Conservation (phyloP, 495 filamentous ascomycete genomes). For the Neurospora sp. region DNA sequence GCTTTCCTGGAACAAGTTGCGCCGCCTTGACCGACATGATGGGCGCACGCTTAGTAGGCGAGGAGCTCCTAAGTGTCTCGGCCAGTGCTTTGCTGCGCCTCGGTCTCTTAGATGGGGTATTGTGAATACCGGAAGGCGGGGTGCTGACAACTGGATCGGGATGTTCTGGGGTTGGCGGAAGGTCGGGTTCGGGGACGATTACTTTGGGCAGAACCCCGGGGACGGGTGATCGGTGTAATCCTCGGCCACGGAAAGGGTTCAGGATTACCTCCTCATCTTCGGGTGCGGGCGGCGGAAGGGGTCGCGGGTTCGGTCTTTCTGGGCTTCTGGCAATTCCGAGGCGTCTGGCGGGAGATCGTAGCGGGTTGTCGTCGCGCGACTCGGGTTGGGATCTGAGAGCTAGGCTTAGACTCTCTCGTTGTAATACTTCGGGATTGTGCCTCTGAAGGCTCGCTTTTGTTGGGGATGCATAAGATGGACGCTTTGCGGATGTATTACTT, state of each 20-base stretch:
- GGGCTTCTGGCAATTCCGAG: slow-evolving; percentile 15
- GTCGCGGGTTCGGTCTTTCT: slow-evolving; percentile 25
- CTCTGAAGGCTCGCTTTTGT: slow-evolving; percentile 55
- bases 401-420: slow-evolving; percentile 24
- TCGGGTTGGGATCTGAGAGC: slow-evolving; percentile 21
- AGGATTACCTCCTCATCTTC: slow-evolving; percentile 35
- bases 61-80: slow-evolving; percentile 31
- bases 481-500: slow-evolving; percentile 10
- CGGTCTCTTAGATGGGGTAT: slow-evolving; percentile 37
- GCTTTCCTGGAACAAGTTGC: neutral
- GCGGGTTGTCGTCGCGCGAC: slow-evolving; percentile 16
- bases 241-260: slow-evolving; percentile 31
- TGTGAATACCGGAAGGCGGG: slow-evolving; percentile 44
- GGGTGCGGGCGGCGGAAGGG: slow-evolving; percentile 29
- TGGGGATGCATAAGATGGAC: slow-evolving; percentile 55
- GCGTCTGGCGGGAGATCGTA: slow-evolving; percentile 27
- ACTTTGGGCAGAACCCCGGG: slow-evolving; percentile 28
- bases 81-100: slow-evolving; percentile 29
- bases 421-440: slow-evolving; percentile 50
- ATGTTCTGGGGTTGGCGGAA: slow-evolving; percentile 61
- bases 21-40: neutral
- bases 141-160: slow-evolving; percentile 42
- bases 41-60: slow-evolving; percentile 34
- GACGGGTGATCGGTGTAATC: slow-evolving; percentile 24
- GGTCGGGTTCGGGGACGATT: slow-evolving; percentile 46